phyloP scores from a whole-genome alignment of 192 early-diverging fungal species.

The Podila epigama region DNA sequence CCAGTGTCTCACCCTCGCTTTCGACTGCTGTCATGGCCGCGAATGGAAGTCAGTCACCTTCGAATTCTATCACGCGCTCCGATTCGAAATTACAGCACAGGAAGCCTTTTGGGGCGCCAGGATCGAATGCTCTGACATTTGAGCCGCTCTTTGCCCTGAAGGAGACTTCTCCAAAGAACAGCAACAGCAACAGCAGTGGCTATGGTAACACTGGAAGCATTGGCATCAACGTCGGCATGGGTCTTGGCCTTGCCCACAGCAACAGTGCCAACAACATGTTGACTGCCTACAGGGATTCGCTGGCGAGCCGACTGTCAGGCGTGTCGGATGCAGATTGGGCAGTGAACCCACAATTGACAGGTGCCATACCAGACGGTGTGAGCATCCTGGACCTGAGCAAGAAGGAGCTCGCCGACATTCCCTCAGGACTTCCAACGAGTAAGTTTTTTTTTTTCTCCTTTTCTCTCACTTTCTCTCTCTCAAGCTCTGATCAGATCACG shows the following conservation, averaged over 20 bases:
- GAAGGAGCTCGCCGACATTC: conserved; percentile 30
- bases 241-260: no score
- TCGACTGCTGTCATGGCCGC: neutral
- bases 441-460: neutral
- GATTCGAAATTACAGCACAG: conserved; percentile 9
- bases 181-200: neutral
- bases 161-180: conserved; percentile 5
- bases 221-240: no score
- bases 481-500: neutral
- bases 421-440: conserved; percentile 23
- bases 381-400: conserved; percentile 40
- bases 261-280: neutral
- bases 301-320: conserved; percentile 14
- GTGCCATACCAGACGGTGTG: conserved; percentile 27
- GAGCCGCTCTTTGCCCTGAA: conserved; percentile 41
- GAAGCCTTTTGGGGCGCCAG: conserved; percentile 11
- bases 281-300: neutral
- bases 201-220: no score
- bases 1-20: conserved; percentile 9
- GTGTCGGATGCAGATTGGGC: conserved; percentile 39
- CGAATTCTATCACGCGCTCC: neutral
- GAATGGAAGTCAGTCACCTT: neutral
- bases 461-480: neutral
- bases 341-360: conserved; percentile 1
- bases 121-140: conserved; percentile 18